Evolutionary conservation across 495 filamentous ascomycete species (phyloP).

Genomic region (Aspergillus cavernicola): DNA sequence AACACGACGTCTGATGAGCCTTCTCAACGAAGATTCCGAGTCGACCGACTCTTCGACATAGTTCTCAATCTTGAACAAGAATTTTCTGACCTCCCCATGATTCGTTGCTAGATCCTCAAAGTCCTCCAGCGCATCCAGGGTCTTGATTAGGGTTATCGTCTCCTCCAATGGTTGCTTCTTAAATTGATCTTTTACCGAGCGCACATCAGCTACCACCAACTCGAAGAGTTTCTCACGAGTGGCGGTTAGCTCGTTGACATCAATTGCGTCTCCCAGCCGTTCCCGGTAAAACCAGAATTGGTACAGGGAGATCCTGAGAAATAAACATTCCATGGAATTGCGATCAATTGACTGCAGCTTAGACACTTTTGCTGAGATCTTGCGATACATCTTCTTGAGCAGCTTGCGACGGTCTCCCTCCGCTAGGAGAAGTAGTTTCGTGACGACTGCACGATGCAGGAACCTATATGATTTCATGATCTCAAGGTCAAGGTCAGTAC

Average conservation of each 20-base stretch:
- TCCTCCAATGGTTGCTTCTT: conserved; percentile 40
- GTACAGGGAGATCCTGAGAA: conserved; percentile 36
- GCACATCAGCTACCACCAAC: conserved; percentile 36
- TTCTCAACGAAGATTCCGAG: conserved; percentile 29
- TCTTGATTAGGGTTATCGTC: conserved; percentile 41
- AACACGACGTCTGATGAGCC: conserved; percentile 37
- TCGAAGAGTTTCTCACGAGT: conserved; percentile 37
- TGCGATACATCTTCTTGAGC: conserved; percentile 37
- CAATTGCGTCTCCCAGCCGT: conserved; percentile 27
- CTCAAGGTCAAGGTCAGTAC: conserved; percentile 37
- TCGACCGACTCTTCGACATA: conserved; percentile 40
- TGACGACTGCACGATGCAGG: conserved; percentile 33
- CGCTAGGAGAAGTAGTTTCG: conserved; percentile 35
- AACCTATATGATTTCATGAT: conserved; percentile 43
- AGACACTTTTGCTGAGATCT: conserved; percentile 30
- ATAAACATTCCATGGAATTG: conserved; percentile 40
- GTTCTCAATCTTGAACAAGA: conserved; percentile 36
- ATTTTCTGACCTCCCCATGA: conserved; percentile 38
- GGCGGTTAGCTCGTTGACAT: conserved; percentile 29
- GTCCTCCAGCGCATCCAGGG: conserved; percentile 42
- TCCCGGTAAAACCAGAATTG: conserved; percentile 38
- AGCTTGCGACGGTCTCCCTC: conserved; percentile 32
- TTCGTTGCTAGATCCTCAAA: conserved; percentile 40
- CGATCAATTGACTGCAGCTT: conserved; percentile 36
- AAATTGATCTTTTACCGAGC: conserved; percentile 38